These are phyloP conservation scores for Coffea eugenioides DNA, from an alignment of 257 asterid species.

Conservation along the genomic window DNA sequence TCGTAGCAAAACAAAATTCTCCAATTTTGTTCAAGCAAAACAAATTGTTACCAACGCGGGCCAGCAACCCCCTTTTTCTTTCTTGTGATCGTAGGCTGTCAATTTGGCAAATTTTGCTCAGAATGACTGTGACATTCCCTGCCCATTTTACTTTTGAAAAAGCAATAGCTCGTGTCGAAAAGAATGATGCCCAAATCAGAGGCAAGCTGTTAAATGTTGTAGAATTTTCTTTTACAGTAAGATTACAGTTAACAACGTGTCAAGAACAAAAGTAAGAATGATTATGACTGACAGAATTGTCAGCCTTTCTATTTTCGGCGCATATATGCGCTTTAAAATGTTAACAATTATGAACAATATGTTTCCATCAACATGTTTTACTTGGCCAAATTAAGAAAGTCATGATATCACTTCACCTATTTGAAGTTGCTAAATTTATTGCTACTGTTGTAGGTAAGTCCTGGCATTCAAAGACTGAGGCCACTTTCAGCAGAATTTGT, in stretches of 20 bases:
- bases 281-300: not conserved
- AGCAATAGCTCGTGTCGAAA: constrained; percentile 2
- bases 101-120: not conserved
- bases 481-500: constrained; percentile 20
- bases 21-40: constrained; percentile 18
- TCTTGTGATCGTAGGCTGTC: not conserved
- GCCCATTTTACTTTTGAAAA: constrained; percentile 12
- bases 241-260: too few species aligned
- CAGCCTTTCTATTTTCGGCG: not conserved
- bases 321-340: not conserved
- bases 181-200: not conserved
- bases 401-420: not conserved
- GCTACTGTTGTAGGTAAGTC: constrained; percentile 13
- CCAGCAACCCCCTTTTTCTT: not conserved
- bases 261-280: too few species aligned
- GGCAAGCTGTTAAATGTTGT: not conserved
- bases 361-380: not conserved
- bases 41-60: not conserved
- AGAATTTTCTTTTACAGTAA: not conserved
- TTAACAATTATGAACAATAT: not conserved
- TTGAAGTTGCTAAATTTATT: not conserved
- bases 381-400: not conserved
- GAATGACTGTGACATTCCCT: constrained; percentile 11
- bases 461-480: constrained; percentile 17
- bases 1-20: not conserved